Evolutionary conservation across 495 filamentous ascomycete species (phyloP).

Genomic region (Lasiosphaeria ovina): DNA sequence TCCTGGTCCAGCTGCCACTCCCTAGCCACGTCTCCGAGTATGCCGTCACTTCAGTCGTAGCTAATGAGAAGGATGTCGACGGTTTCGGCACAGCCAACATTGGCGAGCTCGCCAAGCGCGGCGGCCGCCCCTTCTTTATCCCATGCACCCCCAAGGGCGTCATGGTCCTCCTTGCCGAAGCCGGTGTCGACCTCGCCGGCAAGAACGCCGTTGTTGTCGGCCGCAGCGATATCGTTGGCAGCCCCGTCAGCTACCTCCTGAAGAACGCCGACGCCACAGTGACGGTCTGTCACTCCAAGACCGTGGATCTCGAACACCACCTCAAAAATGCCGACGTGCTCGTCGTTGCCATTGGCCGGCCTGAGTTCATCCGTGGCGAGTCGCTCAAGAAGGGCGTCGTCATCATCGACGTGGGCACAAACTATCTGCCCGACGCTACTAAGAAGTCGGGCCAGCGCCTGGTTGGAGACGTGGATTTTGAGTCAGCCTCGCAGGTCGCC

Average conservation of each 20-base stretch:
- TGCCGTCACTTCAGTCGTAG: slow-evolving; percentile 81
- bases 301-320: slow-evolving; percentile 64
- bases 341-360: slow-evolving; percentile 85
- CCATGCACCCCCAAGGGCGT: slow-evolving; percentile 97
- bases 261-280: slow-evolving; percentile 96
- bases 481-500: slow-evolving; percentile 78
- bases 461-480: slow-evolving; percentile 95
- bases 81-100: slow-evolving; percentile 93
- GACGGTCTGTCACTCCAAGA: slow-evolving; percentile 91
- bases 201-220: slow-evolving; percentile 95
- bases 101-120: slow-evolving; percentile 91
- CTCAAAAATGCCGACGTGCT: slow-evolving; percentile 86
- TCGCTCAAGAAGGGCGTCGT: slow-evolving; percentile 93
- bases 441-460: slow-evolving; percentile 91
- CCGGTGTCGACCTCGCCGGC: slow-evolving; percentile 76
- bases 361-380: slow-evolving; percentile 86
- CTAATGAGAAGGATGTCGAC: slow-evolving; percentile 95
- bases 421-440: slow-evolving; percentile 89
- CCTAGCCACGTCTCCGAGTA: slow-evolving; percentile 88
- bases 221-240: slow-evolving; percentile 94
- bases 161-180: slow-evolving; percentile 84
- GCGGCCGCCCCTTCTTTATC: slow-evolving; percentile 79
- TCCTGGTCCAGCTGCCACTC: slow-evolving; percentile 89
- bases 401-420: slow-evolving; percentile 97
- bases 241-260: slow-evolving; percentile 90